Evolutionary conservation across 1,284 basidiomycete genomes (phyloP).

Genomic region (Phellinidium pouzarii): DNA sequence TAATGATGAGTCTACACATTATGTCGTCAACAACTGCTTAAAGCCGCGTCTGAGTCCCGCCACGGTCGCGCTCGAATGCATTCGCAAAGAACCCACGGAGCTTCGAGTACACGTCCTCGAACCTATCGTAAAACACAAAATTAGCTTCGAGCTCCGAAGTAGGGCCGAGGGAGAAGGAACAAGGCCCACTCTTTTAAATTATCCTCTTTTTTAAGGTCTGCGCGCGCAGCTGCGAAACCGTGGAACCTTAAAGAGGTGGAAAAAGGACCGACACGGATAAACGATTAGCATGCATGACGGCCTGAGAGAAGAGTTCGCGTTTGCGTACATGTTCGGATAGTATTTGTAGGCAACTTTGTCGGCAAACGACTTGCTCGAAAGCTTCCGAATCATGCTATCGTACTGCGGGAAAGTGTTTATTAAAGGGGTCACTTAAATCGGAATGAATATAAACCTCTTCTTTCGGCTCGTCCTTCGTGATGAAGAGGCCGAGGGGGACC

Average conservation of each 20-base stretch:
- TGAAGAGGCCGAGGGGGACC: slow-evolving; percentile 54
- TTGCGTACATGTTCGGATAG: slow-evolving; percentile 43
- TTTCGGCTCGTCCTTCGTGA: slow-evolving; percentile 53
- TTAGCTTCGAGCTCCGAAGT: neutral
- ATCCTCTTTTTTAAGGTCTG: slow-evolving; percentile 52
- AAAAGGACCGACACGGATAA: slow-evolving; percentile 4
- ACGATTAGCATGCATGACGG: too few relatives aligned
- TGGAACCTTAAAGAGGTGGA: slow-evolving; percentile 43
- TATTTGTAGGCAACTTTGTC: slow-evolving; percentile 48
- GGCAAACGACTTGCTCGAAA: slow-evolving; percentile 47
- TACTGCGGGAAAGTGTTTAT: slow-evolving; percentile 31
- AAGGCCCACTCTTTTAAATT: slow-evolving; percentile 54
- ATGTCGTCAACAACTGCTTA: too few relatives aligned
- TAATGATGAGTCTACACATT: too few relatives aligned
- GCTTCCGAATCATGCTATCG: slow-evolving; percentile 42
- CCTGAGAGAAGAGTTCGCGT: neutral
- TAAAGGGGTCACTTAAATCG: neutral
- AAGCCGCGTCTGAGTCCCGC: slow-evolving; percentile 6
- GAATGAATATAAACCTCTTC: slow-evolving; percentile 38
- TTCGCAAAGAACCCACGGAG: slow-evolving; percentile 45
- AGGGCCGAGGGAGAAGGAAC: too few relatives aligned
- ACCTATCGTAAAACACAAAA: slow-evolving; percentile 29
- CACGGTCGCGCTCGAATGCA: slow-evolving; percentile 18
- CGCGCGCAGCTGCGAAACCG: slow-evolving; percentile 69
- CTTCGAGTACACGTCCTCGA: slow-evolving; percentile 55